Conservation (phyloP, 2,329 filamentous ascomycete species). For the Sclerotinia glacialis region DNA sequence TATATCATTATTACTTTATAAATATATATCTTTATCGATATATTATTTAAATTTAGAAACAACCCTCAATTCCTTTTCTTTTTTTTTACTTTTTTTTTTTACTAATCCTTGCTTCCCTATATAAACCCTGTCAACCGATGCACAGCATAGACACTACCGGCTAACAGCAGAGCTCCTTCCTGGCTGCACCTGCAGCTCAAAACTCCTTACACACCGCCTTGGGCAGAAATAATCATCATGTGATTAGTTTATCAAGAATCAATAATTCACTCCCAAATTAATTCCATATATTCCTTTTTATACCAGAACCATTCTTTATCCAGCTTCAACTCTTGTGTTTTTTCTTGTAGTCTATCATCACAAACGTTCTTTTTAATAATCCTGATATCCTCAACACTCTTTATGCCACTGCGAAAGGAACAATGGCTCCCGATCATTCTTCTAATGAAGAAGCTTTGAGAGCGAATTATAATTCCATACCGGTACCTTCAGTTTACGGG, state of each 20-base stretch:
- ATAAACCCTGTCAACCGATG: not conserved
- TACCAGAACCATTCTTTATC: not conserved
- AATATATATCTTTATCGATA: too few relatives aligned
- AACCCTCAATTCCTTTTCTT: not conserved
- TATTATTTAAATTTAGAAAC: constrained; percentile 10
- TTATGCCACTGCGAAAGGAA: constrained; percentile 6
- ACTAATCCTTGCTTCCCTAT: constrained; percentile 1
- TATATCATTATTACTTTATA: too few relatives aligned
- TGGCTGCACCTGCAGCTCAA: not conserved
- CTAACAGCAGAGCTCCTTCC: not conserved
- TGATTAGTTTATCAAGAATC: constrained; percentile 3
- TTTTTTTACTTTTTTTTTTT: too few relatives aligned
- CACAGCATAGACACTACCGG: not conserved
- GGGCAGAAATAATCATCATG: constrained; percentile 7
- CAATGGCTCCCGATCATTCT: constrained; percentile 16
- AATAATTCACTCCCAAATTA: constrained; percentile 1
- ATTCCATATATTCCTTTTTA: not conserved
- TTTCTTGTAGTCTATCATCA: not conserved
- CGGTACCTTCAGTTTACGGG: constrained; percentile 16
- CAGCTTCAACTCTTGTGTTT: not conserved
- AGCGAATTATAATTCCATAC: constrained; percentile 17
- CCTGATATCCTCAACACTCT: not conserved
- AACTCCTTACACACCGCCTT: not conserved
- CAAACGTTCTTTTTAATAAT: too few relatives aligned
- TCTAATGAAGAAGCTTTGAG: constrained; percentile 9